Conservation (phyloP, 345 rosid species). For the Eucalyptus curtisii region DNA sequence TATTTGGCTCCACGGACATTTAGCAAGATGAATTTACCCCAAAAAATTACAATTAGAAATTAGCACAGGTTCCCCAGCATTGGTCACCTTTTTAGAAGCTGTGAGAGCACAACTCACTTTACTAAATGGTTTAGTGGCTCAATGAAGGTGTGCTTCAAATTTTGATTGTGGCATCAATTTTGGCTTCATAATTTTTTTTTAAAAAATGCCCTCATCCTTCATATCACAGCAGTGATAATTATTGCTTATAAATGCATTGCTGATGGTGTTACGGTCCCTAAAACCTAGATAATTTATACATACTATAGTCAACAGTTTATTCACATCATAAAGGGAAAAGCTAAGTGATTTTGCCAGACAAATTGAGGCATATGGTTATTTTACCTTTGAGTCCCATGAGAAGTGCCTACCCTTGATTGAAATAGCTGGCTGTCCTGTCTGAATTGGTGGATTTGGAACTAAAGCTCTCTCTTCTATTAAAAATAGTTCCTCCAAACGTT, state of each 20-base stretch:
- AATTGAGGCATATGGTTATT: not conserved
- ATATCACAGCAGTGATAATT: not conserved
- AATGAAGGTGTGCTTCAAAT: not conserved
- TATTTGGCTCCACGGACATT: not conserved
- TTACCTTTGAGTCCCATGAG: conserved; percentile 89
- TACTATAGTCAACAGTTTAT: not conserved
- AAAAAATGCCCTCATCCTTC: not conserved
- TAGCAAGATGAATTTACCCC: not conserved
- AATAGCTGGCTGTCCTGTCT: conserved; percentile 62
- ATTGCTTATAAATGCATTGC: not conserved
- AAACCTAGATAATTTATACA: not conserved
- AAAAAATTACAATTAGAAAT: not conserved
- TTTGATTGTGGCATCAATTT: not conserved
- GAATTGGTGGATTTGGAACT: conserved; percentile 64
- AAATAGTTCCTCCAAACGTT: conserved; percentile 78
- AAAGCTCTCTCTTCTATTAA: conserved; percentile 81
- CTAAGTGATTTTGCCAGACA: not conserved
- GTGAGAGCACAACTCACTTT: not conserved
- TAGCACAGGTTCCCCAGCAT: not conserved
- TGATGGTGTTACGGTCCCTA: not conserved
- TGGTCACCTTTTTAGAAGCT: not conserved
- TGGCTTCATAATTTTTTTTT: not conserved
- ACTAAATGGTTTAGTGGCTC: fast-evolving
- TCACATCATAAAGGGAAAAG: not conserved
- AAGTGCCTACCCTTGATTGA: conserved; percentile 69